phyloP scores from a whole-genome alignment of 1,284 basidiomycete genomes.

The Sphagnurus paluster region DNA sequence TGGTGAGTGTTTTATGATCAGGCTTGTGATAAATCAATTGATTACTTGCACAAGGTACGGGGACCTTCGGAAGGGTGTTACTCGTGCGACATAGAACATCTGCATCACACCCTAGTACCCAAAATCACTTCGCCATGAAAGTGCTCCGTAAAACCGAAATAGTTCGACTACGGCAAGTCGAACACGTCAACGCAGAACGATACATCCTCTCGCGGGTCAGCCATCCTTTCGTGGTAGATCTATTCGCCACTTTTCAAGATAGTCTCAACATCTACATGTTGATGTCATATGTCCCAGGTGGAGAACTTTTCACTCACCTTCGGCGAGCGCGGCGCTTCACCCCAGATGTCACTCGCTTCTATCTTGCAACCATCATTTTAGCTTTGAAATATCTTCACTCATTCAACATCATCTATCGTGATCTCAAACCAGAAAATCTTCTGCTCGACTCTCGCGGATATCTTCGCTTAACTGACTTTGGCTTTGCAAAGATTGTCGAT shows the following conservation, averaged over 20 bases:
- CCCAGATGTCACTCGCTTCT: constrained; percentile 98
- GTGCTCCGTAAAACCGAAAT: constrained; percentile 92
- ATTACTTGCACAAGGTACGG: constrained; percentile 63
- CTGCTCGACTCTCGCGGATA: constrained; percentile 95
- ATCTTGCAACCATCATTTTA: constrained; percentile 94
- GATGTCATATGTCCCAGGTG: constrained; percentile 97
- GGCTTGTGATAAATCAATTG: constrained; percentile 1
- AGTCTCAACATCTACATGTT: constrained; percentile 97
- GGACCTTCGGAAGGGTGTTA: constrained; percentile 91
- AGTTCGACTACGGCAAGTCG: constrained; percentile 94
- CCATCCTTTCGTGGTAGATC: constrained; percentile 82
- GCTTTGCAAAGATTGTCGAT: constrained; percentile 97
- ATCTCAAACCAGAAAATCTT: constrained; percentile 97
- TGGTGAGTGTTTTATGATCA: constrained; percentile 45
- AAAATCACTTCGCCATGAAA: constrained; percentile 88
- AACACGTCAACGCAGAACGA: constrained; percentile 97
- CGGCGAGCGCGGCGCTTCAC: constrained; percentile 94
- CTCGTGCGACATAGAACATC: constrained; percentile 70
- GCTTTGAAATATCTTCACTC: constrained; percentile 97
- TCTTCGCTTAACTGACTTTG: constrained; percentile 97
- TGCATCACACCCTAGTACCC: constrained; percentile 43
- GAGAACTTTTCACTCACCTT: constrained; percentile 94
- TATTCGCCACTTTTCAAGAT: constrained; percentile 96
- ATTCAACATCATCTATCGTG: constrained; percentile 98
- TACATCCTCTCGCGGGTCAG: constrained; percentile 89